Evolutionary conservation across 192 early-diverging fungal genomes (phyloP).

Genomic region (Coemansia sp.): DNA sequence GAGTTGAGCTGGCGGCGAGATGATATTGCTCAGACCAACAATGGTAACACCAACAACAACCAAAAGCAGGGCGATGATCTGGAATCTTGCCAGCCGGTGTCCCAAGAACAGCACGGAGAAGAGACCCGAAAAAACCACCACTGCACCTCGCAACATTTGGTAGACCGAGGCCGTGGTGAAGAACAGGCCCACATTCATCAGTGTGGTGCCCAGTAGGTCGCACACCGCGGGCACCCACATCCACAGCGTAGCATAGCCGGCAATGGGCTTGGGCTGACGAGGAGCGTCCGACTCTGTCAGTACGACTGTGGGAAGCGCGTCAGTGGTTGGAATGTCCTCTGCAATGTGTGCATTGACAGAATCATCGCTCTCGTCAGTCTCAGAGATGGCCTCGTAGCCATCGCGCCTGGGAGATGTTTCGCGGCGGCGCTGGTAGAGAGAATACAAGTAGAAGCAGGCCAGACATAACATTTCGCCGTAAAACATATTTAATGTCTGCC

Average conservation of each 20-base stretch:
- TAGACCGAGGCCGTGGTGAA: constrained; percentile 89
- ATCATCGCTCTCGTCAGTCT: constrained; percentile 19
- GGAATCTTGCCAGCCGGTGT: constrained; percentile 72
- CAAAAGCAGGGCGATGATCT: constrained; percentile 81
- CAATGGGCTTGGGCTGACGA: constrained; percentile 50
- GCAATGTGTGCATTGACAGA: constrained; percentile 7
- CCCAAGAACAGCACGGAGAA: constrained; percentile 86
- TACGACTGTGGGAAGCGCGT: constrained; percentile 22
- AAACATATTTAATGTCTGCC: constrained; percentile 99
- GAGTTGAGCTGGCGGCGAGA: constrained; percentile 48
- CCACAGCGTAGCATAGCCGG: constrained; percentile 58
- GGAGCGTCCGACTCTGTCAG: background rate
- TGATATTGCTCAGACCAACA: constrained; percentile 74
- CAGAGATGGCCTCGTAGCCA: constrained; percentile 42
- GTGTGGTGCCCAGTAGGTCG: constrained; percentile 74
- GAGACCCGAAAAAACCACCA: constrained; percentile 93
- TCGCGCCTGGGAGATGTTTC: constrained; percentile 3
- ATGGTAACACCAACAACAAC: constrained; percentile 88
- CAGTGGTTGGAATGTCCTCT: constrained; percentile 34
- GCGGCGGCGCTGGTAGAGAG: constrained; percentile 30
- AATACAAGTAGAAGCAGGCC: constrained; percentile 62
- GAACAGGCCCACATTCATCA: constrained; percentile 98
- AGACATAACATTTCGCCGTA: constrained; percentile 88
- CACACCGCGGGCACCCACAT: constrained; percentile 73
- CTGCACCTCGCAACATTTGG: constrained; percentile 95